Evolutionary conservation across 306 rosid species (phyloP).

Genomic region (Malus sieversii): DNA sequence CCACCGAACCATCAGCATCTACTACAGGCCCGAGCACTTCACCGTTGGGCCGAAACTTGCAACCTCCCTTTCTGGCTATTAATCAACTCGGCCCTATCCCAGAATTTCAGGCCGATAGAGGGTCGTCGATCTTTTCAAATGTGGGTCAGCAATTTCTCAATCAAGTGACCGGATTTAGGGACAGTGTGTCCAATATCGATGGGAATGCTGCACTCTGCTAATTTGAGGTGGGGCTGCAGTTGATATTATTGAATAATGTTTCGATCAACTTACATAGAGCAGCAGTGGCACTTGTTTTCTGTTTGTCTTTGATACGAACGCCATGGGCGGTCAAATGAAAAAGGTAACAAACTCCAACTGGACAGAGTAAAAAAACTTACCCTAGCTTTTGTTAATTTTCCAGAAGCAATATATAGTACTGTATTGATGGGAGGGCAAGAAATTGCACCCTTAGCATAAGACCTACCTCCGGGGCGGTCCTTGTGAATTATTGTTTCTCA

Average conservation of each 20-base stretch:
- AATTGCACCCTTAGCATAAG: background rate
- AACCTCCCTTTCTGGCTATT: too few relatives aligned
- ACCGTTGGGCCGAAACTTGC: too few relatives aligned
- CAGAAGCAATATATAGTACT: background rate
- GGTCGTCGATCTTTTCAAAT: conserved; percentile 4
- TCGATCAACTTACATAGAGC: background rate
- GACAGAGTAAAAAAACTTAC: background rate
- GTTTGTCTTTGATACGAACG: background rate
- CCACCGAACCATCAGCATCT: too few relatives aligned
- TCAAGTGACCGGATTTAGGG: background rate
- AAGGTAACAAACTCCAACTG: background rate
- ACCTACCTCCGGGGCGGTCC: background rate
- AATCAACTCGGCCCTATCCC: too few relatives aligned
- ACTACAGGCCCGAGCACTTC: too few relatives aligned
- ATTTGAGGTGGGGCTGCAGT: conserved; percentile 6
- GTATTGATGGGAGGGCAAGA: background rate
- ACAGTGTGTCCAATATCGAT: background rate
- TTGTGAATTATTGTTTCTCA: background rate
- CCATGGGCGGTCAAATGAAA: background rate
- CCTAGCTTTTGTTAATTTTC: background rate
- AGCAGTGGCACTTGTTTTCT: background rate
- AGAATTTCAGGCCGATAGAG: background rate
- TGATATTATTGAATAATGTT: background rate
- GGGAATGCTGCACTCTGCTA: background rate
- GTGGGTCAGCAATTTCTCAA: conserved; percentile 15